A percentile compares a stretch with the other conserved stretches of the same genome.
These are phyloP conservation scores for Terana coerulea DNA, from an alignment of 768 basidiomycete genomes.

Conservation along the genomic window DNA sequence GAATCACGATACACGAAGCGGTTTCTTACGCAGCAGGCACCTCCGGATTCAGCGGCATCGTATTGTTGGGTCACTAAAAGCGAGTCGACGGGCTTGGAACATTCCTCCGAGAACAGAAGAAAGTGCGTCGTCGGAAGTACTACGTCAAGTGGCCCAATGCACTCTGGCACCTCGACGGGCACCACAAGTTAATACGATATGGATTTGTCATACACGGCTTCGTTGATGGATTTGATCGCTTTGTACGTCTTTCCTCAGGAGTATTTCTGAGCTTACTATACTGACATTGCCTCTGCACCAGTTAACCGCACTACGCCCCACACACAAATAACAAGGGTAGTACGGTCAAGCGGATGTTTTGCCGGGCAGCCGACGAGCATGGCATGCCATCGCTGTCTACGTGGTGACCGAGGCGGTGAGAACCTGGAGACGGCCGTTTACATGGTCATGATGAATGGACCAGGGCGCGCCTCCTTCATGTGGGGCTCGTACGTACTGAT, in stretches of 20 bases:
- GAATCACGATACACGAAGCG: slow-evolving; percentile 26
- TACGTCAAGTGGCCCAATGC: slow-evolving; percentile 13
- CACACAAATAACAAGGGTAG: slow-evolving; percentile 23
- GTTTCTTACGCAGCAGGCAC: slow-evolving; percentile 22
- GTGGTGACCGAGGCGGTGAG: slow-evolving; percentile 27
- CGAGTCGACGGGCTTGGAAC: slow-evolving; percentile 29
- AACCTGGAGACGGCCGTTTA: slow-evolving; percentile 24
- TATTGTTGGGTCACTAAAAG: slow-evolving; percentile 23
- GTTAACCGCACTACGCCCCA: slow-evolving; percentile 21
- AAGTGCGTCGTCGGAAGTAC: slow-evolving; percentile 14
- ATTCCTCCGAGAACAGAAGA: slow-evolving; percentile 18
- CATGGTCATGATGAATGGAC: slow-evolving; percentile 26
- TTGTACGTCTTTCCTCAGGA: slow-evolving; percentile 18
- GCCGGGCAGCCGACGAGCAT: slow-evolving; percentile 10
- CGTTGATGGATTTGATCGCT: slow-evolving; percentile 36
- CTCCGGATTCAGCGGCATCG: slow-evolving; percentile 23
- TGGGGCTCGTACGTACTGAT: slow-evolving; percentile 25
- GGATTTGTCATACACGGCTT: slow-evolving; percentile 18
- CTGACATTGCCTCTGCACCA: neutral
- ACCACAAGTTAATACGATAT: slow-evolving; percentile 22
- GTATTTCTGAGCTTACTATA: neutral
- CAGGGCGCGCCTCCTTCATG: slow-evolving; percentile 23
- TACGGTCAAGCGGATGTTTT: slow-evolving; percentile 25
- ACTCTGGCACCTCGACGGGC: slow-evolving; percentile 23
- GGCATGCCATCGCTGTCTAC: slow-evolving; percentile 23